Base-by-base conservation (phyloP, 805 yeast genomes). In the Dipodascus geniculatus region DNA sequence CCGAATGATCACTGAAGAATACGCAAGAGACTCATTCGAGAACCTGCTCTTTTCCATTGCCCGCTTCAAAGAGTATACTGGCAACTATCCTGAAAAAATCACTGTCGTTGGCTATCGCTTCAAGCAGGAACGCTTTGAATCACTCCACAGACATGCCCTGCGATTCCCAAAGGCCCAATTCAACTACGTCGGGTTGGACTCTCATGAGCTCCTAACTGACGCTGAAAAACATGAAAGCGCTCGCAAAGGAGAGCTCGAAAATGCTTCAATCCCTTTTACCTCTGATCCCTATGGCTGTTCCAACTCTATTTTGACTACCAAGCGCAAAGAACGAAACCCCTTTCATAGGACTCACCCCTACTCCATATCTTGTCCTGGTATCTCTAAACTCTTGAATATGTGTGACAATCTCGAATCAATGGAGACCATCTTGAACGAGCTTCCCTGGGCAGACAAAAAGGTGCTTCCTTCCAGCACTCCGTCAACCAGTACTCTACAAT, bases 181-280 rank as follows among this genome's bases (percentile, higher is more conserved):
- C 70, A 79, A 82, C 61, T 87, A 83, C 59, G 75, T 93, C 60
- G 96, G 89, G 68, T 79, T 78, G 53, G 89, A 81, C 58, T 78
- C 95, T 1, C 75, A 86, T 61, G 49, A 22, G 28, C 31, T 47
- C 4, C 28, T 47, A 4, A 23, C n/a, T 14, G 44, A 38, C 14
- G 20, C 44, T n/a, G 44, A 3, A 14, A 38, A 38, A 38, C 20
- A n/a, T 14, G 44, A 14, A 6, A 16, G 8, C 14, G 44, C 44
- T 17, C 17, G 20, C 17, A 17, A 14, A n/a, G 44, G 44, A 38
- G 49, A 47, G 28, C 28, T 22, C n/a, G 19, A 47, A 23, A 47
- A 47, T 47, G 49, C 49, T 11, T 20, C 31, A 9, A 47, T 22
- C 19, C 49, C 49, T 22, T 47, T 47, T 23, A 14, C 49, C 6